These are phyloP conservation scores for Rhododendron griersonianum DNA, from an alignment of 148 eudicot species.

Conservation along the genomic window DNA sequence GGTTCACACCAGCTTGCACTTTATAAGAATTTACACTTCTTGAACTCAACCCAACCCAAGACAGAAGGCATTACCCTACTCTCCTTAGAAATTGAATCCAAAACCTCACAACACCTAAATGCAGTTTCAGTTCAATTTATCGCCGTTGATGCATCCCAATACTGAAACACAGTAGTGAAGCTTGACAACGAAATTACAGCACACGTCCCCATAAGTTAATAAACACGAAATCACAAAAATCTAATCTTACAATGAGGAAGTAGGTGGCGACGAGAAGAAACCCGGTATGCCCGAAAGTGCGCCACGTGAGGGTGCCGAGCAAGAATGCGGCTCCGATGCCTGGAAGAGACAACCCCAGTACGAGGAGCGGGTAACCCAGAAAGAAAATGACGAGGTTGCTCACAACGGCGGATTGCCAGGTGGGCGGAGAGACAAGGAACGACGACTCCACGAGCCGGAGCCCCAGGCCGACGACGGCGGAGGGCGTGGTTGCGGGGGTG, in stretches of 20 bases:
- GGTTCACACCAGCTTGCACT: neutral
- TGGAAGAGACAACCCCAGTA: conserved; percentile 58
- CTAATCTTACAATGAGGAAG: conserved; percentile 65
- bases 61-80: neutral
- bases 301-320: conserved; percentile 87
- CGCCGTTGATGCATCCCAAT: neutral
- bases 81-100: neutral
- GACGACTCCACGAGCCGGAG: conserved; percentile 34
- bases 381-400: conserved; percentile 64
- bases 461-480: conserved; percentile 14
- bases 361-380: conserved; percentile 74
- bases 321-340: conserved; percentile 84
- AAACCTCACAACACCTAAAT: neutral
- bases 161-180: neutral
- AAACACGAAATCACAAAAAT: neutral
- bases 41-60: neutral
- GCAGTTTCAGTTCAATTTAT: neutral
- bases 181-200: neutral
- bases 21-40: neutral
- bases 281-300: conserved; percentile 69
- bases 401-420: conserved; percentile 71
- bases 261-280: conserved; percentile 85
- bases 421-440: conserved; percentile 52
- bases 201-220: neutral
- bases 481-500: neutral